phyloP scores from a whole-genome alignment of 2,329 filamentous ascomycete species.

The Blastomyces gilchristii region DNA sequence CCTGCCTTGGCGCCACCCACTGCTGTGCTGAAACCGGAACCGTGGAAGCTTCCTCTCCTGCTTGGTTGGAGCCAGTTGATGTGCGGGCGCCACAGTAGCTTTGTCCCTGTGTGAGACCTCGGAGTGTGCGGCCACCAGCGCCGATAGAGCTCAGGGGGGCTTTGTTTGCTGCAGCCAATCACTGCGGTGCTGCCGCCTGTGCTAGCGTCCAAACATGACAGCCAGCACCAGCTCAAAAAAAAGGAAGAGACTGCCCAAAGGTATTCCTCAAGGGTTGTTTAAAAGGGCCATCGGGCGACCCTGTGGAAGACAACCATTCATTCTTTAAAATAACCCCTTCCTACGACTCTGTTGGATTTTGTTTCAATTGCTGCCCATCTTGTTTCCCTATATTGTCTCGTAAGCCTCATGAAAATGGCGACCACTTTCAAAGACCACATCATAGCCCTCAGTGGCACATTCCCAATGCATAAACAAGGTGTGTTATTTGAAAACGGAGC shows the following conservation, averaged over 20 bases:
- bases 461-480: slow-evolving; percentile 46
- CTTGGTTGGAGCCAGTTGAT: not conserved
- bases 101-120: not conserved
- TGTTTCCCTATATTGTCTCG: not conserved
- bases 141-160: slow-evolving; percentile 2
- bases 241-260: not conserved
- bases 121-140: not conserved
- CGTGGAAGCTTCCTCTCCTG: not conserved
- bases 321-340: not conserved
- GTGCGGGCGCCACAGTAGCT: not conserved
- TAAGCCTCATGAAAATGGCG: slow-evolving; percentile 18
- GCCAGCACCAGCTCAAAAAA: not conserved
- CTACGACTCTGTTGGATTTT: not conserved
- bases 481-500: slow-evolving; percentile 10
- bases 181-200: slow-evolving; percentile 19
- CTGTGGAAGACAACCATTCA: not conserved
- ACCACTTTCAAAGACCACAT: slow-evolving; percentile 23
- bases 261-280: not conserved
- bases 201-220: slow-evolving; percentile 5
- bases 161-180: slow-evolving; percentile 17
- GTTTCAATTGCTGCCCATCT: not conserved
- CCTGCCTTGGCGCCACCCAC: not conserved
- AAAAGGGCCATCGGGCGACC: not conserved
- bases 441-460: slow-evolving; percentile 52
- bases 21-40: no score